phyloP scores from a whole-genome alignment of 805 yeast species.

The Wickerhamomyces hampshirensis region DNA sequence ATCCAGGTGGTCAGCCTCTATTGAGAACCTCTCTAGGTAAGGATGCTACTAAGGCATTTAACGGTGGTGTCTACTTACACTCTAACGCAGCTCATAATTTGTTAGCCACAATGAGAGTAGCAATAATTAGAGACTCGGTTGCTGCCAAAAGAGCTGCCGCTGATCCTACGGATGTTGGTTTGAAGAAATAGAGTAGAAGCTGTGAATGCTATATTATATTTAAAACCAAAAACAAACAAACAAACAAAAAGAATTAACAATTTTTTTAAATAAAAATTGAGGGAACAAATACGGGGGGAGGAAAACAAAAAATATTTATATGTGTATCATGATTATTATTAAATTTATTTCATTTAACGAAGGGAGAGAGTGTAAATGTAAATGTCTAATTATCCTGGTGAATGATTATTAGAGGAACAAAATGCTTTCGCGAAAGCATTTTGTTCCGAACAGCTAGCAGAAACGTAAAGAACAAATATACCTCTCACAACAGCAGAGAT shows the following conservation, averaged over 20 bases:
- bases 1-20: constrained; percentile 81
- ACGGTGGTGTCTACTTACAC: constrained; percentile 82
- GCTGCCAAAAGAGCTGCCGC: constrained; percentile 26
- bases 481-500: no score
- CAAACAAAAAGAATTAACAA: neutral
- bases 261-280: no score
- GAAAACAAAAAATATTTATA: no score
- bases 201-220: no score
- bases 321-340: neutral
- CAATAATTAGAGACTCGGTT: constrained; percentile 65
- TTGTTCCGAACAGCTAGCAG: no score
- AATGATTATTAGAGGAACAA: neutral
- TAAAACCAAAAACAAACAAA: neutral
- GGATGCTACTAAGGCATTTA: constrained; percentile 80
- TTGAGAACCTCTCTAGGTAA: constrained; percentile 69
- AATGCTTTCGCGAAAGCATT: no score
- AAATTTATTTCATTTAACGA: no score
- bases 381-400: neutral
- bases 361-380: no score
- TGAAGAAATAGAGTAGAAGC: neutral
- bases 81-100: constrained; percentile 84
- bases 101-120: constrained; percentile 78
- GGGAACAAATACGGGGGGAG: neutral
- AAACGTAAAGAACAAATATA: no score
- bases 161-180: neutral